Conservation (phyloP, 495 filamentous ascomycete genomes). For the Penicillium riverlandense region DNA sequence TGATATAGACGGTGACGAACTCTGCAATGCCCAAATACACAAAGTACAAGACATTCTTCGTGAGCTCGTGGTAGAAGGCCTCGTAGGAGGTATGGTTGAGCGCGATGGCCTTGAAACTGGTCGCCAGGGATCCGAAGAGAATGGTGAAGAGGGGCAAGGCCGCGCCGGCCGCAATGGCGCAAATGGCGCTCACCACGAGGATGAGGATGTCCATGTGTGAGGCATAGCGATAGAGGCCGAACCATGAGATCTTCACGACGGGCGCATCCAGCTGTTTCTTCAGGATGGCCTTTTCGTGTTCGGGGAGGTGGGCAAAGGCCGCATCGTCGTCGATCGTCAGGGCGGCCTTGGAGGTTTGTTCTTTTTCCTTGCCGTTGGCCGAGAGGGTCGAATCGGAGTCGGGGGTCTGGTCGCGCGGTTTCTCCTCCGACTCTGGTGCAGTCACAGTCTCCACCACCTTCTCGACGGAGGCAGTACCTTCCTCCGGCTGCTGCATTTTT, state of each 20-base stretch:
- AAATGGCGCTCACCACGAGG: conserved; percentile 55
- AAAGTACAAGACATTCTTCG: conserved; percentile 72
- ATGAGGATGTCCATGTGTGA: conserved; percentile 68
- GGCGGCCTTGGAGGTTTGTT: conserved; percentile 3
- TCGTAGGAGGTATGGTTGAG: conserved; percentile 33
- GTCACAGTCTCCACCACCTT: conserved; percentile 6
- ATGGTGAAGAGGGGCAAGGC: conserved; percentile 81
- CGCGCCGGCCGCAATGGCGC: conserved; percentile 71
- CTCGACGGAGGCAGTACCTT: conserved; percentile 11
- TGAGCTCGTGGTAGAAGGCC: conserved; percentile 54
- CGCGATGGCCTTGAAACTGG: conserved; percentile 62
- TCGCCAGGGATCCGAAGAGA: conserved; percentile 70
- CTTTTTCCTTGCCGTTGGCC: conserved; percentile 14
- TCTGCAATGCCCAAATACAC: conserved; percentile 84
- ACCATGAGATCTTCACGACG: conserved; percentile 54
- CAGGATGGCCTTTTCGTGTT: conserved; percentile 58
- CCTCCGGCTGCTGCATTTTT: conserved; percentile 19
- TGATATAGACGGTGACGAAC: conserved; percentile 72
- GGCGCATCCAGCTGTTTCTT: conserved; percentile 65
- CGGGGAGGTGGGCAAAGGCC: conserved; percentile 28
- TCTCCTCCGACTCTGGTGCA: conserved; percentile 1
- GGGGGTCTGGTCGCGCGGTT: conserved; percentile 10
- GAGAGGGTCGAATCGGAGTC: conserved; percentile 17
- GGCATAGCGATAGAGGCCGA: conserved; percentile 72
- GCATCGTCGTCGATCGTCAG: conserved; percentile 22